Evolutionary conservation across 371 early-diverging fungal genomes (phyloP).

Genomic region (Haplosporangium sp.): DNA sequence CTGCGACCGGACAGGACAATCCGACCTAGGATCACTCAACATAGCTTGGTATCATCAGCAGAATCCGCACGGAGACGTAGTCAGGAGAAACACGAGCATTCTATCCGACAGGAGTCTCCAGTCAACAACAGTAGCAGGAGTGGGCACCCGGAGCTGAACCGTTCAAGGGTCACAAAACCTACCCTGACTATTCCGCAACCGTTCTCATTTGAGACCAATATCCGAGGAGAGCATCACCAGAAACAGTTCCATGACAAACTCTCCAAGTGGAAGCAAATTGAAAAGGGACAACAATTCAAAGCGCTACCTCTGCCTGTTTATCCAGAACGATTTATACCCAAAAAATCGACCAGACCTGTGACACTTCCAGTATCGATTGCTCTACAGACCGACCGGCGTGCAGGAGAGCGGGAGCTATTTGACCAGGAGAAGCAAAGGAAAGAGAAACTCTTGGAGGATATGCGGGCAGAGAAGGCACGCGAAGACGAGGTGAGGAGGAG

Average conservation of each 20-base stretch:
- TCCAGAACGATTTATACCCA: constrained; percentile 27
- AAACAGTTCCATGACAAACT: constrained; percentile 36
- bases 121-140: not conserved
- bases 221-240: constrained; percentile 28
- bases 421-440: constrained; percentile 26
- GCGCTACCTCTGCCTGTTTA: constrained; percentile 31
- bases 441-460: constrained; percentile 29
- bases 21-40: constrained; percentile 17
- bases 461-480: constrained; percentile 33
- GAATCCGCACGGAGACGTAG: constrained; percentile 43
- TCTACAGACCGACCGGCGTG: constrained; percentile 29
- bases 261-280: constrained; percentile 35
- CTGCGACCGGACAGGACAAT: not conserved
- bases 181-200: constrained; percentile 36
- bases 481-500: constrained; percentile 38
- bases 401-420: constrained; percentile 19
- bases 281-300: constrained; percentile 35
- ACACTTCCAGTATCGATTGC: constrained; percentile 17
- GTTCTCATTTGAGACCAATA: constrained; percentile 34
- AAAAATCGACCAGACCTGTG: constrained; percentile 33
- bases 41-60: constrained; percentile 37
- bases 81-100: constrained; percentile 11
- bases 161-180: constrained; percentile 8
- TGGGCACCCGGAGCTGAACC: not conserved
- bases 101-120: not conserved